A percentile compares a stretch with the other conserved stretches of the same genome.
Evolutionary conservation across 306 rosid species (phyloP).

Genomic region (Fragaria nilgerrensis): DNA sequence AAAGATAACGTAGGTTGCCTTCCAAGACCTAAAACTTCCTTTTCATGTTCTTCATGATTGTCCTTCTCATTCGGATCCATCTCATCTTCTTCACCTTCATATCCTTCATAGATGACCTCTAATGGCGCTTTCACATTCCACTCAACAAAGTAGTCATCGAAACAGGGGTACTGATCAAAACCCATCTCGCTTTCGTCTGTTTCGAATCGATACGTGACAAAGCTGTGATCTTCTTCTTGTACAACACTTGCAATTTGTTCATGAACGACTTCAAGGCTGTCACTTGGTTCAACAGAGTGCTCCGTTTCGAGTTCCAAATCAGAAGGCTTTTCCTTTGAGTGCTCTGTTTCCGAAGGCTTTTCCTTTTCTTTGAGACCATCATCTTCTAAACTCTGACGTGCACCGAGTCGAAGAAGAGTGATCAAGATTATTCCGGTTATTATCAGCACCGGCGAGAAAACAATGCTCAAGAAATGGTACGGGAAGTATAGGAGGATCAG

Average conservation of each 20-base stretch:
- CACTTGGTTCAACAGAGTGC: not conserved
- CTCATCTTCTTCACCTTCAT: slow-evolving; percentile 61
- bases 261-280: slow-evolving; percentile 8
- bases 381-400: slow-evolving; percentile 46
- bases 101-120: slow-evolving; percentile 77
- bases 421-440: slow-evolving; percentile 49
- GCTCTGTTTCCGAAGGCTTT: not conserved
- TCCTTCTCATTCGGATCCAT: slow-evolving; percentile 6
- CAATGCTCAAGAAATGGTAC: slow-evolving; percentile 33
- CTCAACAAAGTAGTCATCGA: slow-evolving; percentile 57
- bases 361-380: not conserved
- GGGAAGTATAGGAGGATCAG: slow-evolving; percentile 64
- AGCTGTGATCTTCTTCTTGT: slow-evolving; percentile 30
- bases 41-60: slow-evolving; percentile 10
- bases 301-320: not conserved
- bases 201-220: slow-evolving; percentile 29
- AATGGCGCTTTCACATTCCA: slow-evolving; percentile 88
- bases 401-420: slow-evolving; percentile 66
- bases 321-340: not conserved
- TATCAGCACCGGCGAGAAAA: slow-evolving; percentile 56
- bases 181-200: slow-evolving; percentile 30
- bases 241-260: slow-evolving; percentile 20
- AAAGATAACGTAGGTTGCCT: slow-evolving; percentile 54
- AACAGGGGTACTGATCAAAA: slow-evolving; percentile 34
- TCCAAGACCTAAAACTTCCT: slow-evolving; percentile 17